phyloP scores from a whole-genome alignment of 495 filamentous ascomycete genomes.

The Podospora australis region DNA sequence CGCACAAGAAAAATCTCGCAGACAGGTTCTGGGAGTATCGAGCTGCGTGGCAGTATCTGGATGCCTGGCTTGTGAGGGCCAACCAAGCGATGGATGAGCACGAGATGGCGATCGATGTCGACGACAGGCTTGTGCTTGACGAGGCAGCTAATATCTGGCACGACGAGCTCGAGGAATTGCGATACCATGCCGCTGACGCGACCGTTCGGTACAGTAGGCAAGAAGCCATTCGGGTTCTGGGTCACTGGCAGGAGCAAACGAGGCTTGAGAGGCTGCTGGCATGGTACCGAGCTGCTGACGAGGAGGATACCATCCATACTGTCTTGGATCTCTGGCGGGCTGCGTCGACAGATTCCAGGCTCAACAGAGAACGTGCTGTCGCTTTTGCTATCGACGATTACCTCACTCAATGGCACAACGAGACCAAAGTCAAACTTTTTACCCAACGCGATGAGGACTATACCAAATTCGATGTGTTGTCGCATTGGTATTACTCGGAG shows the following conservation, averaged over 20 bases:
- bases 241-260: slow-evolving; percentile 24
- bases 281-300: slow-evolving; percentile 10
- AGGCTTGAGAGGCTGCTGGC: slow-evolving; percentile 14
- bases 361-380: slow-evolving; percentile 11
- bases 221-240: slow-evolving; percentile 11
- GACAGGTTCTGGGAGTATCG: slow-evolving; percentile 12
- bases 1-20: slow-evolving; percentile 18
- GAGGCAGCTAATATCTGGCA: slow-evolving; percentile 25
- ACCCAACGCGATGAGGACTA: slow-evolving; percentile 7
- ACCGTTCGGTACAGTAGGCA: slow-evolving; percentile 9
- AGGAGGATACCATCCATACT: slow-evolving; percentile 3
- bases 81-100: slow-evolving; percentile 11
- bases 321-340: slow-evolving; percentile 14
- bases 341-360: not conserved
- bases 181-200: slow-evolving; percentile 13
- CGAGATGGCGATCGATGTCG: slow-evolving; percentile 17
- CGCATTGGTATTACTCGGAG: slow-evolving; percentile 21
- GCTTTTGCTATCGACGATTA: slow-evolving; percentile 10
- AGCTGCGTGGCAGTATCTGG: slow-evolving; percentile 3
- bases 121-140: slow-evolving; percentile 25
- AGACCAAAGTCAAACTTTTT: slow-evolving; percentile 20
- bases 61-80: slow-evolving; percentile 13
- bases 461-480: slow-evolving; percentile 13
- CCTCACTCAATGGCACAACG: slow-evolving; percentile 18
- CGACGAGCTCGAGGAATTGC: slow-evolving; percentile 21